Evolutionary conservation across 106 monocot species (phyloP), one percentile per base, ranked within the genome.

Genomic region (Ottelia alismoides): DNA sequence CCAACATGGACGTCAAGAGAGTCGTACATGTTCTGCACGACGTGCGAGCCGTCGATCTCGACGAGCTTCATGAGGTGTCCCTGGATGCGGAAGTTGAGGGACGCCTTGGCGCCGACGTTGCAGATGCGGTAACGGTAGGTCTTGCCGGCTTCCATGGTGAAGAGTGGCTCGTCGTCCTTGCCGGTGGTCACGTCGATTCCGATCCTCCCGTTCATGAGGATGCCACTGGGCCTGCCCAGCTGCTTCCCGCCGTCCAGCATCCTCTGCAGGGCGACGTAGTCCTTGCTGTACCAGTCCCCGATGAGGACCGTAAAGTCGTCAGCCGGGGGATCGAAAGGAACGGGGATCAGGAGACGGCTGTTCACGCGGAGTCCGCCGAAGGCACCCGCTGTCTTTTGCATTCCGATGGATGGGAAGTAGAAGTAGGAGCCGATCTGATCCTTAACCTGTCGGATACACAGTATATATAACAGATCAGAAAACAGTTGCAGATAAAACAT

Each of bases 351-450:
- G 25, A 77, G 76, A 43, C 92, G 86, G 64, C 85, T 85, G 69
- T 92, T 73, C 35, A 92, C 55, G 31, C 75, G 76, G 32, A 92
- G 72, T 10, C 74, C 71, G n/a, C 92, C 92, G 63, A 76, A 92
- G 19, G 77, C 92, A 10, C 92, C 92, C 0, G 53, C 82, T 19
- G 82, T 79, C 71, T 83, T 82, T 20, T 92, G 92, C 73, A 92
- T 68, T 60, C 77, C 86, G 46, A 86, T 19, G 63, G 82, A 76
- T 11, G 86, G 86, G 72, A 66, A 83, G 76, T 92, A 92, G 74
- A 72, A 80, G 74, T 60, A 92, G 69, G 63, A 76, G 17, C 92
- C 92, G 52, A 92, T 92, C 72, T 92, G 86, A 50, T 92, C 92
- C 82, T 92, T 92, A 11, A 79, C 66, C 14, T 50, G 49, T 19